Conservation (phyloP, 1,139 yeast species). For the Saccharomyces pastorianus region DNA sequence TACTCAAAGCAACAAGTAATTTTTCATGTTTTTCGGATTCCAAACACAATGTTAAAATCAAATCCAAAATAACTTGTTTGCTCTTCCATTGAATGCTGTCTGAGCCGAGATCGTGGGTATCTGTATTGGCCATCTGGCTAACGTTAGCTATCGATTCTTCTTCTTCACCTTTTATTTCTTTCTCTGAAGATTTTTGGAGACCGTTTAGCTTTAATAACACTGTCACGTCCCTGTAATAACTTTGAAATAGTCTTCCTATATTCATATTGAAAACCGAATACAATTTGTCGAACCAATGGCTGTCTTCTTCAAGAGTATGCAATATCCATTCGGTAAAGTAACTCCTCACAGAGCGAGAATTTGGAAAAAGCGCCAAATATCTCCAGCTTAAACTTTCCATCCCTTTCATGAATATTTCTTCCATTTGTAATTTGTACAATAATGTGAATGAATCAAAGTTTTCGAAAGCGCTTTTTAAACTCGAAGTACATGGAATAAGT, state of each 20-base stretch:
- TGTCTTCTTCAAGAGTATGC: conserved; percentile 23
- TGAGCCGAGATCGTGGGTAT: conserved; percentile 13
- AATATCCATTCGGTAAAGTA: conserved; percentile 32
- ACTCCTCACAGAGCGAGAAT: conserved; percentile 16
- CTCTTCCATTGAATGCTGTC: conserved; percentile 26
- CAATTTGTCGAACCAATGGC: conserved; percentile 35
- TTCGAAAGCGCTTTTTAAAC: conserved; percentile 28
- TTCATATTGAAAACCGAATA: conserved; percentile 33
- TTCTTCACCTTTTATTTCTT: conserved; percentile 38
- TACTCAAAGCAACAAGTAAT: conserved; percentile 39
- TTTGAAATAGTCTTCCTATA: conserved; percentile 29
- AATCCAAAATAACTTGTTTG: conserved; percentile 40
- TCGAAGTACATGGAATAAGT: conserved; percentile 34
- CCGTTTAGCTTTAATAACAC: conserved; percentile 18
- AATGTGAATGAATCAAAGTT: conserved; percentile 35
- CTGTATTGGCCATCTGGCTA: conserved; percentile 9
- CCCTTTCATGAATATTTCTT: conserved; percentile 24
- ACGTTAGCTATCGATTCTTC: conserved; percentile 36
- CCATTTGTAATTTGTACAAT: conserved; percentile 32
- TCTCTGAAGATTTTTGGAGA: conserved; percentile 17
- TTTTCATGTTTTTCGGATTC: conserved; percentile 38
- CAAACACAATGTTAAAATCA: conserved; percentile 46
- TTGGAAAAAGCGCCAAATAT: conserved; percentile 35
- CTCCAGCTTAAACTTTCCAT: conserved; percentile 39
- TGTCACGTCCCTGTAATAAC: conserved; percentile 17